Base-by-base conservation (phyloP, 2,329 filamentous ascomycete genomes). In the Plenodomus tracheiphilus region DNA sequence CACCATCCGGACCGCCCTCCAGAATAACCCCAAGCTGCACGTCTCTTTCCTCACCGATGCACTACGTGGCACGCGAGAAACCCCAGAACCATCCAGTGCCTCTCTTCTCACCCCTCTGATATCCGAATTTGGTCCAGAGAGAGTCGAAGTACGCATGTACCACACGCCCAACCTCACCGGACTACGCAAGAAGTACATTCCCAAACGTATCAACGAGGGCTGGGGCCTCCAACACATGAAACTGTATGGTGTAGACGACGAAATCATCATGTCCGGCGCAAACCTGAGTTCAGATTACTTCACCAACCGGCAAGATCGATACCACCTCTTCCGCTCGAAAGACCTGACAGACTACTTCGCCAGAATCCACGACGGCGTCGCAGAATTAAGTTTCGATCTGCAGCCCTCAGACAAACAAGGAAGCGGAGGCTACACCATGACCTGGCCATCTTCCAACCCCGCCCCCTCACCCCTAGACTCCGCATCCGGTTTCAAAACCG, bases 141-240 rank as follows among this genome's bases (percentile, higher is more conserved):
- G 93, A 32, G 91, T 99, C 35, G 91, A 97, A 66, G 85, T 99
- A 55, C 88, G 92, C 62, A 95, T 99, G 91, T 99, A 95, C 68
- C 94, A 99, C 73, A 99, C 94, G 1, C 94, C 94, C 0, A 99
- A 99, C 65, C 75, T 99, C 56, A 96, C 89, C 2, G 94, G 94
- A 0, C 62, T 95, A 48, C 84, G 87, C 42, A 97, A 97, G 75
- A 85, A 86, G 64, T 79, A 89, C 58, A 84, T 97, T 2, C 94
- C 94, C 0, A 89, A 85, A 67, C 82, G 94, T 17, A 93, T 99
- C 69, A 99, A 99, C 61, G 94, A 99, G 75, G 94, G 94, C 16
- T 99, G 94, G 94, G 94, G 94, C 1, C 75, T 99, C 53, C 94
- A 99, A 70, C 94, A 99, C 69, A 99, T 99, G 93, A 99, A 99